Conservation (phyloP, 164 flowering plant genomes). For the Vitis rupestris region DNA sequence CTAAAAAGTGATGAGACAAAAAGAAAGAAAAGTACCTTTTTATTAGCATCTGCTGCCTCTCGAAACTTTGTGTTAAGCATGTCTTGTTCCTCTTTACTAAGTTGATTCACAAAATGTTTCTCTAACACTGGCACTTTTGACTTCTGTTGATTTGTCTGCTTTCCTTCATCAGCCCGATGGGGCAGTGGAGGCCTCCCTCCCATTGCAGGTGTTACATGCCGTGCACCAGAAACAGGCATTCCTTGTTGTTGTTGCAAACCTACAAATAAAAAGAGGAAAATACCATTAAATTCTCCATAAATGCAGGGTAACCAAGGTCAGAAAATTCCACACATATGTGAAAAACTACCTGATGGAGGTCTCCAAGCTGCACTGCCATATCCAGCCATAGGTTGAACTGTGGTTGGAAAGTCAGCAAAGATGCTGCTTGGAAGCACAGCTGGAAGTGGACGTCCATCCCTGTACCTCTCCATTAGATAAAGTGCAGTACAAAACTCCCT, state of each 20-base stretch:
- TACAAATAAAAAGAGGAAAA: constrained; percentile 15
- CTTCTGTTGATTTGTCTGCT: constrained; percentile 54
- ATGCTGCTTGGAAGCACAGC: constrained; percentile 60
- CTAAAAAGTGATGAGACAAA: not conserved
- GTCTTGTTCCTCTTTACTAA: constrained; percentile 81
- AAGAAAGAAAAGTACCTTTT: constrained; percentile 47
- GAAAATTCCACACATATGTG: not conserved
- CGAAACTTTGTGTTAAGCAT: constrained; percentile 68
- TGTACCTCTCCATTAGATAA: constrained; percentile 88
- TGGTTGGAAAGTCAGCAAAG: constrained; percentile 44
- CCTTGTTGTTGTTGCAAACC: constrained; percentile 62
- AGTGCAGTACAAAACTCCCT: constrained; percentile 92
- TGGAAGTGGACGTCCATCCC: constrained; percentile 94
- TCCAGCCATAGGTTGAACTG: constrained; percentile 48
- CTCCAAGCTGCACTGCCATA: constrained; percentile 58
- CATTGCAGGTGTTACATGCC: constrained; percentile 32
- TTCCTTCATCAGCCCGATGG: constrained; percentile 22
- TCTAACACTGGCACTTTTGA: constrained; percentile 79
- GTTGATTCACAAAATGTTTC: constrained; percentile 81
- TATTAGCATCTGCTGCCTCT: constrained; percentile 79
- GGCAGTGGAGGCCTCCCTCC: constrained; percentile 59
- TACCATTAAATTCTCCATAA: not conserved
- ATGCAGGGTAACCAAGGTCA: not conserved
- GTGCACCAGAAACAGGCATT: constrained; percentile 37
- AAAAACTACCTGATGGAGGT: constrained; percentile 51